Evolutionary conservation across 768 basidiomycete genomes (phyloP), one percentile per base, ranked within the genome.

Genomic region (Panaeolus papilionaceus): DNA sequence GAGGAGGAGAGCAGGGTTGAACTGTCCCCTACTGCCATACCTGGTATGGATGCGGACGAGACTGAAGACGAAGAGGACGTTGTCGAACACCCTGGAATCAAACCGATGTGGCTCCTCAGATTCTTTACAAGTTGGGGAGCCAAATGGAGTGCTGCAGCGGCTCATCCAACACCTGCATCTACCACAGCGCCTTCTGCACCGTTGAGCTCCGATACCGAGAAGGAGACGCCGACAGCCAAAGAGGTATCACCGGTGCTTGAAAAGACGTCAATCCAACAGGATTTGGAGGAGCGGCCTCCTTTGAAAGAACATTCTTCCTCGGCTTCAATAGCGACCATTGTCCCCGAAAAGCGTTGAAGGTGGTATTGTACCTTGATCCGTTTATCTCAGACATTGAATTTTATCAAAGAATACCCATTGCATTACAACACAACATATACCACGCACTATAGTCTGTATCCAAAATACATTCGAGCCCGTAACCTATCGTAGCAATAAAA

Each of bases 111-210:
- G 92, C 75, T 93, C 64, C 78, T 94, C 72, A 81, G 84, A 72
- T 87, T 93, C 78, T 91, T 94, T 76, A 92, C 89, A 58, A 90
- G 89, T 67, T 93, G 91, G 91, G 90, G 88, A 7, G 86, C 86
- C 45, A 84, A 83, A 69, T 87, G 91, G 87, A 85, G 85, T 63
- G 83, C 84, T 18, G 70, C 66, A 8, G 62, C 69, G 11, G 54
- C 66, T 6, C 47, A 49, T 49, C 16, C 47, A 10, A 18, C 47
- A 23, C 47, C 47, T 26, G 11, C 20, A 49, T 23, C 47, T 8
- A 49, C 8, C 23, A 12, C 47, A 23, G 6, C 33, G 11, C 26
- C 54, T 28, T 58, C 54, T 33, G 12, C 54, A 12, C 14, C 54
- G 10, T 28, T 18, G 28, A 16, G 6, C 28, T 16, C 6, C 9